A percentile compares a stretch with the other conserved stretches of the same genome.
Conservation (phyloP, 768 basidiomycete genomes). For the Suillus tomentosus region DNA sequence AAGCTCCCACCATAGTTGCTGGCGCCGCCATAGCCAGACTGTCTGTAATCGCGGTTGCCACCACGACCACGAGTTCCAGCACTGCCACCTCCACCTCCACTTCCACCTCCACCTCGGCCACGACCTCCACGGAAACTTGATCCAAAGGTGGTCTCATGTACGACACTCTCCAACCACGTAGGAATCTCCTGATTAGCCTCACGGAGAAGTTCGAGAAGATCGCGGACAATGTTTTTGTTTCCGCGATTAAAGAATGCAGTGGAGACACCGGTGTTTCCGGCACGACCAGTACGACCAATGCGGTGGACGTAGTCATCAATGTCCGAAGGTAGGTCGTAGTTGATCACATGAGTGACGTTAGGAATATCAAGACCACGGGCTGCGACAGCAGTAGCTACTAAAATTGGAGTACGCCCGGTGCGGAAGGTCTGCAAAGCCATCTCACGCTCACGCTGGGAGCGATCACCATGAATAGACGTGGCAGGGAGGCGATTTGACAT, state of each 20-base stretch:
- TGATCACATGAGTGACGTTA: slow-evolving; percentile 98
- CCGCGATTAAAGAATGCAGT: slow-evolving; percentile 97
- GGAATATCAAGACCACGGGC: slow-evolving; percentile 99
- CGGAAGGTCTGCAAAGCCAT: slow-evolving; percentile 94
- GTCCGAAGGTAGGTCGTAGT: slow-evolving; percentile 96
- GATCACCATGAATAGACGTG: slow-evolving; percentile 97
- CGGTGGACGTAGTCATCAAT: slow-evolving; percentile 99
- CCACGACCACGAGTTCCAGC: slow-evolving; percentile 41
- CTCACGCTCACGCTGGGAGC: slow-evolving; percentile 97
- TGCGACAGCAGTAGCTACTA: slow-evolving; percentile 98
- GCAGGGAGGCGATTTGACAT: slow-evolving; percentile 80
- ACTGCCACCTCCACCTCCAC: slow-evolving; percentile 51
- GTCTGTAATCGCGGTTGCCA: slow-evolving; percentile 37
- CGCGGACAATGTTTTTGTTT: slow-evolving; percentile 90
- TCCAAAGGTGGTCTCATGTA: slow-evolving; percentile 78
- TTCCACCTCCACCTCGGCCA: slow-evolving; percentile 59
- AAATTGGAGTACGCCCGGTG: slow-evolving; percentile 89
- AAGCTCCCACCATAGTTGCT: slow-evolving; percentile 36
- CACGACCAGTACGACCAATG: slow-evolving; percentile 97
- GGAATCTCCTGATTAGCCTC: slow-evolving; percentile 98
- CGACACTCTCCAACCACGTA: slow-evolving; percentile 84
- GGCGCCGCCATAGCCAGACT: slow-evolving; percentile 35
- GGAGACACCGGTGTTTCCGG: slow-evolving; percentile 93
- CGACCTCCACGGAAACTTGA: slow-evolving; percentile 51
- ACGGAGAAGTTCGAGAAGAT: slow-evolving; percentile 88